Percentiles rank a stretch among this genome's conserved stretches.
phyloP scores from a whole-genome alignment of 2,329 filamentous ascomycete species.

The Dactylellina sp. region DNA sequence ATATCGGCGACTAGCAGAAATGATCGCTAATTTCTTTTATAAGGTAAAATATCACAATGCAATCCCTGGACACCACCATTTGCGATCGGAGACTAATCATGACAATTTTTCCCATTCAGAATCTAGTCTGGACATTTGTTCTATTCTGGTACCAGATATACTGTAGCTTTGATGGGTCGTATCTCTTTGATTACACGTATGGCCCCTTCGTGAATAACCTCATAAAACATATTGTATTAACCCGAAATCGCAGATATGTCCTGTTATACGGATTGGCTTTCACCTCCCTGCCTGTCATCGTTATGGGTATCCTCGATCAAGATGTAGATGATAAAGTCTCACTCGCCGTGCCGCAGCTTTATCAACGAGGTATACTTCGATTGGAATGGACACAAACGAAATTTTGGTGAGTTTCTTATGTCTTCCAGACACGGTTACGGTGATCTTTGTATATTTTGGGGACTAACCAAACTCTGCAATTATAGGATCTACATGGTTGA shows the following conservation, averaged over 20 bases:
- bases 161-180: slow-evolving; percentile 95
- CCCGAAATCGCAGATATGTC: slow-evolving; percentile 72
- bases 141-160: slow-evolving; percentile 99
- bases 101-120: slow-evolving; percentile 69
- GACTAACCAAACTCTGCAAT: slow-evolving; percentile 1
- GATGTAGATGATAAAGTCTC: slow-evolving; percentile 96
- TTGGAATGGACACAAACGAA: slow-evolving; percentile 96
- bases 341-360: slow-evolving; percentile 92
- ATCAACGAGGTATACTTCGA: slow-evolving; percentile 93
- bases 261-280: slow-evolving; percentile 96
- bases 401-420: slow-evolving; percentile 83
- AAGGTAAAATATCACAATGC: slow-evolving; percentile 71
- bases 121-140: slow-evolving; percentile 95
- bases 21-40: slow-evolving; percentile 99
- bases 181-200: slow-evolving; percentile 90
- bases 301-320: slow-evolving; percentile 97
- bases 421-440: no score
- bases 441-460: not conserved
- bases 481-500: slow-evolving; percentile 90
- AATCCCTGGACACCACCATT: no score
- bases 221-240: slow-evolving; percentile 7
- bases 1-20: slow-evolving; percentile 92
- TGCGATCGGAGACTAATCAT: not conserved
- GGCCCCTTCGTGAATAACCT: not conserved
- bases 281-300: slow-evolving; percentile 90